Base-by-base conservation (phyloP, 2,329 filamentous ascomycete genomes). In the Neopestalotiopsis sp. region DNA sequence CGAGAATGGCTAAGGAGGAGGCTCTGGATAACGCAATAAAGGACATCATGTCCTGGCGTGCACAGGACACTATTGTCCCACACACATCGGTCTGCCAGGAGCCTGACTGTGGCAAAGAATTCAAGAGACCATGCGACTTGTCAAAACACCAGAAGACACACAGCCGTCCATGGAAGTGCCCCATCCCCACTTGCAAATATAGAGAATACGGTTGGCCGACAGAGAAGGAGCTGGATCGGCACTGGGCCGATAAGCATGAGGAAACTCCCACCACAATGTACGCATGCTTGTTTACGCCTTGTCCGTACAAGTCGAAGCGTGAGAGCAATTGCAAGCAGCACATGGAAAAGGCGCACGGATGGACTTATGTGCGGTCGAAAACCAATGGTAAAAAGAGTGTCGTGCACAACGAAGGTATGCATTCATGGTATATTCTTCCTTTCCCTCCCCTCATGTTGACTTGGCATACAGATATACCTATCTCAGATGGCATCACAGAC, bases 121-220 rank as follows among this genome's bases (percentile, higher is more conserved):
- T 98, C 85, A 97, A 96, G 82, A 91, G 96, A 71, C 94, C 94
- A n/a, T 98, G 96, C 81, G 96, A 99, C 80, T 85, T 98, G 69
- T 98, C 94, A 73, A 98, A 98, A 86, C 96, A 99, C 82, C 93
- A 97, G 84, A 99, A 98, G 86, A 98, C 95, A 0, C 96, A 99
- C 81, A 94, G 94, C 68, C 93, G 96, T 40, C 96, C 95, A 10
- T 98, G 93, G 93, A 99, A 99, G 85, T 99, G 96, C 81, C 88
- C 90, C 6, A 85, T 93, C 28, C 78, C 88, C 53, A 90, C 89
- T 61, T 98, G 96, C 92, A 97, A 97, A 79, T 98, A 97, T 81
- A 90, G 93, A 79, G 88, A 92, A 42, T 90, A 93, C 74, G 96
- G 96, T 62, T 98, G 95, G 93, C 95, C 96, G 4, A 98, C 96